These are phyloP conservation scores for Simplicillium aogashimaense DNA, from an alignment of 2,329 filamentous ascomycete genomes.

Conservation along the genomic window DNA sequence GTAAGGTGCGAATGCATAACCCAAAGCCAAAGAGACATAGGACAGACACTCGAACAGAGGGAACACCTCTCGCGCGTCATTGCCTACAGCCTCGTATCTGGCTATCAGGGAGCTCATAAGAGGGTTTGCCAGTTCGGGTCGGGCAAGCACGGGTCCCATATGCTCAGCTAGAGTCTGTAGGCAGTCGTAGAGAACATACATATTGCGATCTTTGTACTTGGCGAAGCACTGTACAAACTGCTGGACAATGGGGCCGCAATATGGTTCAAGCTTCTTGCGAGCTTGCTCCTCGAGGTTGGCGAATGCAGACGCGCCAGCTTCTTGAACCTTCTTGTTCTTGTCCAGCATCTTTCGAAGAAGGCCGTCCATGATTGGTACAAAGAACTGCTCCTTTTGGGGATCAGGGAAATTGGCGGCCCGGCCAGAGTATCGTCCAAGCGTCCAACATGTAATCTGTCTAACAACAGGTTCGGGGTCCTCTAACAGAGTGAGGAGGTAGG, in stretches of 20 bases:
- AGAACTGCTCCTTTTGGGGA: constrained; percentile 64
- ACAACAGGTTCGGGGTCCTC: constrained; percentile 83
- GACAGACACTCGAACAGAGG: constrained; percentile 93
- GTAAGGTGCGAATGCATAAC: constrained; percentile 73
- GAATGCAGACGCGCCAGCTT: constrained; percentile 91
- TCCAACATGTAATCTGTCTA: constrained; percentile 96
- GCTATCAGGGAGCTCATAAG: constrained; percentile 90
- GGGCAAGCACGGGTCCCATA: constrained; percentile 72
- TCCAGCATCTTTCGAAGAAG: constrained; percentile 93
- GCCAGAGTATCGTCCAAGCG: constrained; percentile 80
- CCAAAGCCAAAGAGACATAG: constrained; percentile 82
- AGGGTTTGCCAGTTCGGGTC: constrained; percentile 68
- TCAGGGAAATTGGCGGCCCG: constrained; percentile 77
- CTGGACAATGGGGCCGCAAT: constrained; percentile 79
- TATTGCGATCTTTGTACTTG: constrained; percentile 97
- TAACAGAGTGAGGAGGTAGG: constrained; percentile 79
- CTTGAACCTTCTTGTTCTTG: constrained; percentile 94
- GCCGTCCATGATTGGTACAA: constrained; percentile 95
- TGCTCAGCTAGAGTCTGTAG: constrained; percentile 94
- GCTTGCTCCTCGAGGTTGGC: constrained; percentile 93
- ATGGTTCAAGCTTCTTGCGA: constrained; percentile 68
- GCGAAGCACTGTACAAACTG: constrained; percentile 89
- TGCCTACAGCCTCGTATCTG: constrained; percentile 76
- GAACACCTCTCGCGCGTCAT: constrained; percentile 88
- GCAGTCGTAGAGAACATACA: constrained; percentile 98